Evolutionary conservation across 164 flowering plant species (phyloP).

Genomic region (Vitis labrusca): DNA sequence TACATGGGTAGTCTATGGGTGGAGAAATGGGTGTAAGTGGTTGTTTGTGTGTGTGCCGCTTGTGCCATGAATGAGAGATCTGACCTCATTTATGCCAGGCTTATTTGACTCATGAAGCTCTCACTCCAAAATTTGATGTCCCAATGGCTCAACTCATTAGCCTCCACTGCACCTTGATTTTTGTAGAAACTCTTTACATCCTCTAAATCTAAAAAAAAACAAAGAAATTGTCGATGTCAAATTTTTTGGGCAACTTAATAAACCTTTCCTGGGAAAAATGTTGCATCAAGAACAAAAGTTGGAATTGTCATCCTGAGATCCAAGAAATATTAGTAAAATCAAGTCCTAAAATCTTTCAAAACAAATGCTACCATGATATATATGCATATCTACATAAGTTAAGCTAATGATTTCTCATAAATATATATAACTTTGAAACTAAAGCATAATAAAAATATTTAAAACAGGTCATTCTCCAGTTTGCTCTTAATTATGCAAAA

Average conservation of each 20-base stretch:
- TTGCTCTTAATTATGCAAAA: no score
- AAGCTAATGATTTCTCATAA: no score
- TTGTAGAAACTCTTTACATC: constrained; percentile 68
- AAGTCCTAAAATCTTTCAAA: background rate
- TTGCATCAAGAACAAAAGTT: background rate
- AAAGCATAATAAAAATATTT: no score
- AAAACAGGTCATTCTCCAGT: no score
- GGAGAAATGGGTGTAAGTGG: no score
- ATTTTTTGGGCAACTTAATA: background rate
- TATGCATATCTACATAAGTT: background rate
- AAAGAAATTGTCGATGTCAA: background rate
- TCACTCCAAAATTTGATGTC: constrained; percentile 93
- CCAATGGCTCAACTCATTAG: constrained; percentile 80
- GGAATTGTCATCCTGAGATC: background rate
- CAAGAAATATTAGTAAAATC: background rate
- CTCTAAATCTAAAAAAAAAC: constrained; percentile 64
- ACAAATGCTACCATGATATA: background rate
- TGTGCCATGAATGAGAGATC: constrained; percentile 9
- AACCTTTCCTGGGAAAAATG: background rate
- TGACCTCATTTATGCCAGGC: constrained; percentile 90
- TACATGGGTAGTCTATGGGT: no score
- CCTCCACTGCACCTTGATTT: constrained; percentile 77
- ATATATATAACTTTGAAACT: no score
- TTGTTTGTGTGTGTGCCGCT: background rate
- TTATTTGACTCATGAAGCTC: constrained; percentile 94